These are phyloP conservation scores for Penicillium sp. DNA, from an alignment of 2,329 filamentous ascomycete genomes.

Conservation along the genomic window DNA sequence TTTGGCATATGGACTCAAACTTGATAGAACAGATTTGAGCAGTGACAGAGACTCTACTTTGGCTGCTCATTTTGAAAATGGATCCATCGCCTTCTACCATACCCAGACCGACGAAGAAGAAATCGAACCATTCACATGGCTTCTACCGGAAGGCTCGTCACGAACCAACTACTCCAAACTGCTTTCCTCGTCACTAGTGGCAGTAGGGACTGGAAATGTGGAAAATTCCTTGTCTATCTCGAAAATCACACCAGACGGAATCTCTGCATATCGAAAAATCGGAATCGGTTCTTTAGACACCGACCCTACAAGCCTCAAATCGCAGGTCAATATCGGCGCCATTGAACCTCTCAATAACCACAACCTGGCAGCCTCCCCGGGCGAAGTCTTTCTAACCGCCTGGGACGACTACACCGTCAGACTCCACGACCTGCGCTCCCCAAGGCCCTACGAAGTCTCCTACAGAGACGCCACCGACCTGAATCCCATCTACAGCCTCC, in stretches of 20 bases:
- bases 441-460: conserved; percentile 45
- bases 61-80: conserved; percentile 52
- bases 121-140: conserved; percentile 37
- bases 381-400: conserved; percentile 57
- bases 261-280: conserved; percentile 36
- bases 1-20: conserved; percentile 42
- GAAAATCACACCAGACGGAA: conserved; percentile 46
- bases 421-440: conserved; percentile 60
- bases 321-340: conserved; percentile 32
- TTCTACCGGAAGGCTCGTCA: conserved; percentile 20
- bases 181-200: conserved; percentile 50
- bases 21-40: conserved; percentile 51
- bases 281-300: conserved; percentile 38
- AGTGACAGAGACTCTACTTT: conserved; percentile 44
- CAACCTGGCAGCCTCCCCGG: conserved; percentile 28
- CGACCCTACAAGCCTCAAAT: conserved; percentile 20
- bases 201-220: conserved; percentile 49
- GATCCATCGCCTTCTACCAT: conserved; percentile 48
- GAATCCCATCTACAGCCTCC: conserved; percentile 58
- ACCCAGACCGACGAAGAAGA: conserved; percentile 33
- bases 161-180: conserved; percentile 54
- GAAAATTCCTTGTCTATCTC: conserved; percentile 50
- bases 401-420: conserved; percentile 58
- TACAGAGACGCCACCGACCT: conserved; percentile 58
- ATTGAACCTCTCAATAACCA: conserved; percentile 37